Percentiles rank a stretch among this genome's conserved stretches.
Evolutionary conservation across 225 moss, liverwort and hornwort genomes (phyloP).

Genomic region (Straminergon stramineum): DNA sequence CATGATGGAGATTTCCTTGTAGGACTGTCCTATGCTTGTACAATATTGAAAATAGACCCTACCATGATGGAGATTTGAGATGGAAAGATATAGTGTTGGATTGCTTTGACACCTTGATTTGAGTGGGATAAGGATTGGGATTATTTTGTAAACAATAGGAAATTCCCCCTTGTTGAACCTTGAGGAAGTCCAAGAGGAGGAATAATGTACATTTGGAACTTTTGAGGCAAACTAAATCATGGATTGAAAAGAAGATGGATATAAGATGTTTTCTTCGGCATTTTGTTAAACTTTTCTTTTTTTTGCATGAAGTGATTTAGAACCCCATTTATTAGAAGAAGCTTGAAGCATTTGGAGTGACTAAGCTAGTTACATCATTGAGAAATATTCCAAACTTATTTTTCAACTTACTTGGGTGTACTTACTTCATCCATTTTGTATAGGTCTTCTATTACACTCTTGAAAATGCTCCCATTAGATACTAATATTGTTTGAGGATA

Average conservation of each 20-base stretch:
- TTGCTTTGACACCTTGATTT: neutral
- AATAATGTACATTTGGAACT: neutral
- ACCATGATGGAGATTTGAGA: neutral
- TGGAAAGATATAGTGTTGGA: no score
- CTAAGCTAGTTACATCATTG: neutral
- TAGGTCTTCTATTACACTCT: no score
- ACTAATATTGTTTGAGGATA: no score
- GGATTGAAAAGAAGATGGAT: neutral
- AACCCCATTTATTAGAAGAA: neutral
- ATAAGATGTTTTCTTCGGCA: neutral
- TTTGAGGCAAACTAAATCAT: neutral
- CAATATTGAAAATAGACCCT: no score
- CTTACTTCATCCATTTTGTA: neutral
- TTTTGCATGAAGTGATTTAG: rapidly evolving
- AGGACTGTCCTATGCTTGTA: neutral
- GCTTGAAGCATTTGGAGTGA: rapidly evolving
- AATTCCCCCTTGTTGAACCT: no score
- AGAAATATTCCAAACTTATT: neutral
- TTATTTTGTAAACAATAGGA: neutral
- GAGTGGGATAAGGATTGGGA: neutral
- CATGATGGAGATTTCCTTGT: rapidly evolving
- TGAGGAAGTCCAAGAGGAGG: rapidly evolving
- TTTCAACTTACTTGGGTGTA: no score
- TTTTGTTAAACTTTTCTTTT: neutral
- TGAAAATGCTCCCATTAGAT: neutral